Percentiles rank a stretch among this genome's conserved stretches.
Evolutionary conservation across 2,329 filamentous ascomycete species (phyloP).

Genomic region (Dothideomycetes sp.): DNA sequence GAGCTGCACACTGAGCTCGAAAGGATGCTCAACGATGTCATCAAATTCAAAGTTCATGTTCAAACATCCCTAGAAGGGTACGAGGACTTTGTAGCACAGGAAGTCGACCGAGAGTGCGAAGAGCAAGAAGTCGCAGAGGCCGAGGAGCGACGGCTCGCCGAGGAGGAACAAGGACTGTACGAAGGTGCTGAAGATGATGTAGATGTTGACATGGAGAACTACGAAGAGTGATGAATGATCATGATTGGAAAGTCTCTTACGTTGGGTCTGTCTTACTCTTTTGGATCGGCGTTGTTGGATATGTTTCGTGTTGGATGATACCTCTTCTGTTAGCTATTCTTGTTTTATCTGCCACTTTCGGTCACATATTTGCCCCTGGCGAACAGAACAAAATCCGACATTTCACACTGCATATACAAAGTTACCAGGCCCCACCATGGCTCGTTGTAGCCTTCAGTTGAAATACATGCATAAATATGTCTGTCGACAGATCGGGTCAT

Average conservation of each 20-base stretch:
- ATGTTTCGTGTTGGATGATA: neutral
- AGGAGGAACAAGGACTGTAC: neutral
- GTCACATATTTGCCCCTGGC: no score
- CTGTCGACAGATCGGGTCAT: no score
- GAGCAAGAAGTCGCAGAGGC: conserved; percentile 31
- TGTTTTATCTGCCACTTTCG: no score
- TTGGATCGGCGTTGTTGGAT: neutral
- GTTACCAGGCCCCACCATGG: no score
- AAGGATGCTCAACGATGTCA: conserved; percentile 89
- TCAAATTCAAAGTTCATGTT: conserved; percentile 96
- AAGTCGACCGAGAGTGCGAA: conserved; percentile 59
- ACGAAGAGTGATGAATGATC: neutral
- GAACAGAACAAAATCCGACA: no score
- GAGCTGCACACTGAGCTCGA: conserved; percentile 97
- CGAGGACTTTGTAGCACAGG: conserved; percentile 83
- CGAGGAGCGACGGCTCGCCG: neutral
- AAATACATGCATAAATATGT: no score
- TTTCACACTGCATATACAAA: no score
- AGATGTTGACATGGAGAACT: neutral
- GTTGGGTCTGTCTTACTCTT: neutral
- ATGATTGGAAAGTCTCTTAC: neutral
- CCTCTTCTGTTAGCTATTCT: neutral
- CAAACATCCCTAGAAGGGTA: conserved; percentile 90
- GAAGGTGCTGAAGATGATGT: neutral
- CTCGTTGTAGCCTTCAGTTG: no score